Evolutionary conservation across 176 grass and related monocot genomes (phyloP).

Genomic region (Triticum turgidum): DNA sequence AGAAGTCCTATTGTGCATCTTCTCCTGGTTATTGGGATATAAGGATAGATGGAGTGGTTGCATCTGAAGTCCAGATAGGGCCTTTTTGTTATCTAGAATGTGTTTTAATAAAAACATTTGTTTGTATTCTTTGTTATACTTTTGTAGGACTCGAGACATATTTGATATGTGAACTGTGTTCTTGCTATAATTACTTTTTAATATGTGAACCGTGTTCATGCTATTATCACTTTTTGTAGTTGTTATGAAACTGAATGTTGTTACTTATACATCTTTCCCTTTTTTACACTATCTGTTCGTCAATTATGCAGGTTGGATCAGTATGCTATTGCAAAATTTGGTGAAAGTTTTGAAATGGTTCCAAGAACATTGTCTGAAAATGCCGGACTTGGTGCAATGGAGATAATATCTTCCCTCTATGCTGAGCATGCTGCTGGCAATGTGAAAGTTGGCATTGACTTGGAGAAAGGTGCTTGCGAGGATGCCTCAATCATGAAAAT

Average conservation of each 20-base stretch:
- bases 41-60: slow-evolving; percentile 2
- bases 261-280: not conserved
- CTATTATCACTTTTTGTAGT: not conserved
- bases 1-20: not conserved
- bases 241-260: not conserved
- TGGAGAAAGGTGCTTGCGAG: slow-evolving; percentile 80
- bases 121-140: not conserved
- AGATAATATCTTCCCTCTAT: slow-evolving; percentile 93
- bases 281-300: not conserved
- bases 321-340: slow-evolving; percentile 96
- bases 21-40: not conserved
- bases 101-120: not conserved
- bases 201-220: too few relatives aligned
- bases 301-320: slow-evolving; percentile 75
- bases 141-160: not conserved
- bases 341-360: slow-evolving; percentile 96
- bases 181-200: not conserved
- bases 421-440: slow-evolving; percentile 89
- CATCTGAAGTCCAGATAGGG: not conserved
- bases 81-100: not conserved
- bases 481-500: slow-evolving; percentile 70
- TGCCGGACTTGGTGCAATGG: slow-evolving; percentile 90
- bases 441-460: slow-evolving; percentile 70
- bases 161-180: not conserved
- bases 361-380: slow-evolving; percentile 88